Conservation (phyloP, 2,329 filamentous ascomycete species). For the Microdochium trichocladiopsis region DNA sequence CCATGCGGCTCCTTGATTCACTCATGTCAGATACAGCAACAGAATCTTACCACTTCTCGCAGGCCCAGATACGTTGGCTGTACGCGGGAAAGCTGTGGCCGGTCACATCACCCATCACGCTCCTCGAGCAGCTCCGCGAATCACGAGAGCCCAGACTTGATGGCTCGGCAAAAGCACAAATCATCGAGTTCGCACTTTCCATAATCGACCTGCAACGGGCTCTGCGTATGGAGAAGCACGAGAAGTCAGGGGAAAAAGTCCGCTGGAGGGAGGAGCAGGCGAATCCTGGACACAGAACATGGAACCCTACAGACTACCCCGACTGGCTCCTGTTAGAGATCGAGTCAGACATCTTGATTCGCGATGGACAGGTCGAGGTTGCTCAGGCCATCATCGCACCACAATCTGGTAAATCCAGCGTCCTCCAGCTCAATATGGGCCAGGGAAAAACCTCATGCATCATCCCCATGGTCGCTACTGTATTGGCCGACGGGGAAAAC, state of each 20-base stretch:
- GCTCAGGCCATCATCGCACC: conserved; percentile 53
- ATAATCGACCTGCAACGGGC: conserved; percentile 38
- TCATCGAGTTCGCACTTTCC: conserved; percentile 35
- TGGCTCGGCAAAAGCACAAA: conserved; percentile 22
- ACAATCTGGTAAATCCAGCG: conserved; percentile 42
- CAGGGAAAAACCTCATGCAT: conserved; percentile 53
- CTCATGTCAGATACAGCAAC: background rate
- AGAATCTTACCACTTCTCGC: background rate
- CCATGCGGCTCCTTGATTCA: background rate
- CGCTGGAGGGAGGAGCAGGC: conserved; percentile 31
- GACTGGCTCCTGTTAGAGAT: conserved; percentile 65
- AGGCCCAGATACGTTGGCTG: conserved; percentile 31
- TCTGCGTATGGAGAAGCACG: conserved; percentile 29
- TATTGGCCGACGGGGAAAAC: conserved; percentile 34
- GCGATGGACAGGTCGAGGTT: conserved; percentile 54
- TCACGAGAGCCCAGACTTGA: conserved; percentile 19
- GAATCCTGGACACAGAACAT: conserved; percentile 47
- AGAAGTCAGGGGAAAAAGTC: conserved; percentile 13
- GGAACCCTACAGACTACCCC: conserved; percentile 42
- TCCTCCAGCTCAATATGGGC: conserved; percentile 63
- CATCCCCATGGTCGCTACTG: conserved; percentile 41
- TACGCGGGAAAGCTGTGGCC: conserved; percentile 35
- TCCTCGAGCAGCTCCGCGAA: conserved; percentile 40
- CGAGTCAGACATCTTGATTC: conserved; percentile 56
- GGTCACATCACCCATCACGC: conserved; percentile 26